Evolutionary conservation across 257 asterid species (phyloP), one percentile per base, ranked within the genome.

Genomic region (Ehretia macrophylla): DNA sequence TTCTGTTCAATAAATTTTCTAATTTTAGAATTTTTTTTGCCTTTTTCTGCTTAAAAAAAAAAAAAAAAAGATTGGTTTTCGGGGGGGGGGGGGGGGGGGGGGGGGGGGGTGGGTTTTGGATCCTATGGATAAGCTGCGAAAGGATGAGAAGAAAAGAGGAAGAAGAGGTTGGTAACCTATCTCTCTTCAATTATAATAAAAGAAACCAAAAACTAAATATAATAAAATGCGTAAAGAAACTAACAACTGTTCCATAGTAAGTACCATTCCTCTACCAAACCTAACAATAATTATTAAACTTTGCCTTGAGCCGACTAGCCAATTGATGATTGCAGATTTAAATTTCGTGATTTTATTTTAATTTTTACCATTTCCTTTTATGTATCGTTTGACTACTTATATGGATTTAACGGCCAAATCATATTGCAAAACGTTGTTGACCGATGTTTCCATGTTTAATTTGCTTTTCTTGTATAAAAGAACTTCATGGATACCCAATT

Each of bases 71-170:
- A 27, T 27, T 27, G 35, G 6, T 27, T 1, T 27, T 27, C n/a
- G n/a, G n/a, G n/a, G n/a, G n/a, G n/a, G n/a, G n/a, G n/a, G n/a
- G 6, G 44, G 44, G 44, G 44, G 44, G 9, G 6, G 44, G 6
- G 44, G 6, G 11, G 11, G 6, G 16, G 47, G 4, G 11, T 10
- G 47, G 16, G 47, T 10, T 2, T 42, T 10, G 66, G 68, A 17
- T 63, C 68, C 63, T 72, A 67, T 5, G 85, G 96, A 88, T 88
- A 81, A 83, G 88, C 73, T 69, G 81, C 64, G 86, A 75, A 81
- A 75, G 94, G 91, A 80, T 74, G 94, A 82, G 84, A 82, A 63
- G 71, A 63, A 80, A 78, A 62, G 64, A 63, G 64, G 63, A 47
- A 56, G 59, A 58, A 51, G 65, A 52, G 75, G 73, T 70, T 67